Conservation (phyloP, 768 basidiomycete genomes). For the Panellus pusillus region DNA sequence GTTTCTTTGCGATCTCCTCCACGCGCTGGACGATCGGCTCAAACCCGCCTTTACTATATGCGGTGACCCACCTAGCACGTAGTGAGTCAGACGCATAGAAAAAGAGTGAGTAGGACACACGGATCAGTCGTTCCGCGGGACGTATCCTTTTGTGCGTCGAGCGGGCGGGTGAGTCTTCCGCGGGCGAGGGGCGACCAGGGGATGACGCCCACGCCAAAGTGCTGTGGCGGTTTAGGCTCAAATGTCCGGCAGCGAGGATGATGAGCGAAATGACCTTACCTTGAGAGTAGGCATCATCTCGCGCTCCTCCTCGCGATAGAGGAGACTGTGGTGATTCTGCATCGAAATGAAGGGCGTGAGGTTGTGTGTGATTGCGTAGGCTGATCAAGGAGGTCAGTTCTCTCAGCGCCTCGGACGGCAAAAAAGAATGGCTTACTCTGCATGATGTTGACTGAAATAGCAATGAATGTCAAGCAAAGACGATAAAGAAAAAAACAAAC, state of each 20-base stretch:
- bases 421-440: conserved; percentile 38
- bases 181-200: conserved; percentile 60
- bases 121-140: conserved; percentile 37
- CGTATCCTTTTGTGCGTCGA: conserved; percentile 31
- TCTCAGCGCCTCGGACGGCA: too few species aligned
- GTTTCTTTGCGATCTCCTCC: conserved; percentile 53
- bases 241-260: conserved; percentile 24
- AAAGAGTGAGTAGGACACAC: conserved; percentile 19
- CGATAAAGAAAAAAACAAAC: conserved; percentile 28
- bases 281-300: conserved; percentile 62
- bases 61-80: background rate
- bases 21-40: conserved; percentile 27
- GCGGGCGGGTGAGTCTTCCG: conserved; percentile 45
- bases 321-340: conserved; percentile 63
- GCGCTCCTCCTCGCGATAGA: conserved; percentile 67
- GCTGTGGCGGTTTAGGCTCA: conserved; percentile 23
- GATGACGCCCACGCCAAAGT: conserved; percentile 54
- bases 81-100: background rate
- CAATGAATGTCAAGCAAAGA: background rate
- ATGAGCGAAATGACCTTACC: conserved; percentile 24
- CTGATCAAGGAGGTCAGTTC: conserved; percentile 27
- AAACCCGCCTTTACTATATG: conserved; percentile 7
- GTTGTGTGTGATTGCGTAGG: conserved; percentile 57
- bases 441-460: conserved; percentile 47
- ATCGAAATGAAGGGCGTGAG: conserved; percentile 64